phyloP scores from a whole-genome alignment of 73 alveolate genomes.

The Paramecium octaurelia region DNA sequence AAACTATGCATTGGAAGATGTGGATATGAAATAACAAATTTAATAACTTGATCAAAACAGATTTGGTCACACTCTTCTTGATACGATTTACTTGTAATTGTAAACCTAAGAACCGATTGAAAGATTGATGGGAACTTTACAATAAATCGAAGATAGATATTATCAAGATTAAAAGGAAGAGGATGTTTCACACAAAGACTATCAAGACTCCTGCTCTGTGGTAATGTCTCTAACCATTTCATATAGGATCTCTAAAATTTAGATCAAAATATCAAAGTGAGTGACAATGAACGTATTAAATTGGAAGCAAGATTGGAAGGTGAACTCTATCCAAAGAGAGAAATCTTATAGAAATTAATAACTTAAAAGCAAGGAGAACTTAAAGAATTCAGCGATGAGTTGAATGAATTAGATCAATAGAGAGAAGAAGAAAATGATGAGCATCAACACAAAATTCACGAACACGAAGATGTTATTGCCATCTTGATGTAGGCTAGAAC shows the following conservation, averaged over 20 bases:
- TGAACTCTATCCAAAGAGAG: slow-evolving; percentile 39
- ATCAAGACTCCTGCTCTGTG: slow-evolving; percentile 6
- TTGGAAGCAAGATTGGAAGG: slow-evolving; percentile 51
- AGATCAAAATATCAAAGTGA: not conserved
- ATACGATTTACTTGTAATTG: not conserved
- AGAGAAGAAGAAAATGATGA: slow-evolving; percentile 10
- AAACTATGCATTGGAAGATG: not conserved
- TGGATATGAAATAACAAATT: not conserved
- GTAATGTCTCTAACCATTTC: not conserved
- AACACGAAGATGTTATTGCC: slow-evolving; percentile 32
- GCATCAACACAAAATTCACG: not conserved
- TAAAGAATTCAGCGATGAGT: not conserved
- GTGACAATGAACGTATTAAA: not conserved
- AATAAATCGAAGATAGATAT: slow-evolving; percentile 22
- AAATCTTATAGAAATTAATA: not conserved
- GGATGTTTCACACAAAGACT: slow-evolving; percentile 16
- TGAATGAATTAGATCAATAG: slow-evolving; percentile 21
- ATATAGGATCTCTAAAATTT: not conserved
- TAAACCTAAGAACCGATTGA: slow-evolving; percentile 27
- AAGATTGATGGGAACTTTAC: slow-evolving; percentile 33
- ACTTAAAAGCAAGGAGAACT: not conserved
- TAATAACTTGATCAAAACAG: not conserved
- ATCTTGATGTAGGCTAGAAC: not conserved
- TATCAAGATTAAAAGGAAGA: slow-evolving; percentile 12
- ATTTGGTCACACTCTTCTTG: slow-evolving; percentile 15